phyloP scores from a whole-genome alignment of 1,139 yeast species.

The Yamadazyma membranifaciens region DNA sequence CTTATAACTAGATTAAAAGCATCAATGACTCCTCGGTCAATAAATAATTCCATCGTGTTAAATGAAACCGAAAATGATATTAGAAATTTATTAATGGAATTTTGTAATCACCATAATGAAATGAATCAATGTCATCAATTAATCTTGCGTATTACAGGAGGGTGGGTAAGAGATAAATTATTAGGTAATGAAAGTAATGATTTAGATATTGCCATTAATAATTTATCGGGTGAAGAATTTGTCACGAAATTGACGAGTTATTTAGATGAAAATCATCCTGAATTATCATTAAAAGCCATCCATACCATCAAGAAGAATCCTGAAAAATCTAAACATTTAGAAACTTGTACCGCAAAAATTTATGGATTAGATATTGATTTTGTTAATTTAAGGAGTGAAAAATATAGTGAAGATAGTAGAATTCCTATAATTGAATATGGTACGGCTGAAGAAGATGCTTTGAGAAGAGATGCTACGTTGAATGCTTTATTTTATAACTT shows the following conservation, averaged over 20 bases:
- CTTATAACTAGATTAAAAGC: conserved; percentile 1
- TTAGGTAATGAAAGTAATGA: conserved; percentile 80
- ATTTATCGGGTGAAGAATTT: conserved; percentile 81
- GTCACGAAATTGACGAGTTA: conserved; percentile 64
- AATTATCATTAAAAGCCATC: conserved; percentile 47
- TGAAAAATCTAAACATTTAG: conserved; percentile 91
- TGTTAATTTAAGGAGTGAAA: conserved; percentile 86
- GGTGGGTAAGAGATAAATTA: conserved; percentile 97
- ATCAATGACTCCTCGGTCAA: conserved; percentile 21
- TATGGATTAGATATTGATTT: conserved; percentile 85
- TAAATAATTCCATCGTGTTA: conserved; percentile 27
- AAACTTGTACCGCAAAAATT: conserved; percentile 89
- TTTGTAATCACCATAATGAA: conserved; percentile 34
- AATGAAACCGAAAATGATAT: conserved; percentile 50
- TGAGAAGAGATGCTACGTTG: conserved; percentile 90
- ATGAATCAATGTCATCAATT: conserved; percentile 17
- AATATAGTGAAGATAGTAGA: conserved; percentile 76
- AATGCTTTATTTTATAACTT: conserved; percentile 89
- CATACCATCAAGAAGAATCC: conserved; percentile 92
- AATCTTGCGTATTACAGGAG: conserved; percentile 87
- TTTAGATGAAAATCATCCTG: conserved; percentile 43
- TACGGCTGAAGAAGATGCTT: conserved; percentile 88
- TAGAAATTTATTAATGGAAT: conserved; percentile 44
- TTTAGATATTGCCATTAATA: conserved; percentile 86
- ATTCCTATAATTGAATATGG: conserved; percentile 81